Percentiles rank a stretch among this genome's conserved stretches.
Conservation (phyloP, 805 yeast genomes). For the Sungouiozyma intestinalis region DNA sequence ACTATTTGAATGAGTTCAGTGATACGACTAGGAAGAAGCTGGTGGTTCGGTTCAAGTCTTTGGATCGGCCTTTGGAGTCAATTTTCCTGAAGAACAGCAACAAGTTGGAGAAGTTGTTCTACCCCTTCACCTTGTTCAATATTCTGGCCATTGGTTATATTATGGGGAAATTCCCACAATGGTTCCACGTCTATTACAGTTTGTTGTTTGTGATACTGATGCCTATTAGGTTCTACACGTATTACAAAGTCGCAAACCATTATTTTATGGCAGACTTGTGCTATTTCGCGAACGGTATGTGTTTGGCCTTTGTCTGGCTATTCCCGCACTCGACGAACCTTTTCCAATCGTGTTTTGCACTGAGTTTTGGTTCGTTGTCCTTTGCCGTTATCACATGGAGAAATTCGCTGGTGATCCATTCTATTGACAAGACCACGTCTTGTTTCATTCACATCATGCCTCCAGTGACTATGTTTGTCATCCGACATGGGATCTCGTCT, state of each 20-base stretch:
- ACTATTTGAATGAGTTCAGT: conserved; percentile 10
- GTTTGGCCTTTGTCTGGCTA: conserved; percentile 69
- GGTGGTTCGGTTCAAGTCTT: conserved; percentile 13
- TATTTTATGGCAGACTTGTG: conserved; percentile 89
- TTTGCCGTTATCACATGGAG: conserved; percentile 96
- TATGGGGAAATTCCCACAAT: conserved; percentile 67
- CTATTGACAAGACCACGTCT: conserved; percentile 85
- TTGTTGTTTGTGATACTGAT: conserved; percentile 47
- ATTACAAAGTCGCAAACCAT: conserved; percentile 68
- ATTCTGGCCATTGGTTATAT: conserved; percentile 65
- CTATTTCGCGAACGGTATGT: conserved; percentile 72
- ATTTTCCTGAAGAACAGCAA: conserved; percentile 34
- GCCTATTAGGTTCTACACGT: conserved; percentile 80
- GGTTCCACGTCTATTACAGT: conserved; percentile 70
- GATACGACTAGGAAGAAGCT: conserved; percentile 15
- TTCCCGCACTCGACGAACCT: conserved; percentile 64
- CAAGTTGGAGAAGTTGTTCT: conserved; percentile 67
- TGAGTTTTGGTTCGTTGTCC: conserved; percentile 79
- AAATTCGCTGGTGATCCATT: conserved; percentile 83
- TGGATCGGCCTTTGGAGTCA: conserved; percentile 20
- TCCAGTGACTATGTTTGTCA: conserved; percentile 75
- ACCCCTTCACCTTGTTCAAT: conserved; percentile 57
- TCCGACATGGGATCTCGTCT: conserved; percentile 64
- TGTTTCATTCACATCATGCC: conserved; percentile 88
- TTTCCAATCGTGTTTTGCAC: conserved; percentile 75